Conservation (phyloP, 495 filamentous ascomycete species). For the Penicillium diatomitis region DNA sequence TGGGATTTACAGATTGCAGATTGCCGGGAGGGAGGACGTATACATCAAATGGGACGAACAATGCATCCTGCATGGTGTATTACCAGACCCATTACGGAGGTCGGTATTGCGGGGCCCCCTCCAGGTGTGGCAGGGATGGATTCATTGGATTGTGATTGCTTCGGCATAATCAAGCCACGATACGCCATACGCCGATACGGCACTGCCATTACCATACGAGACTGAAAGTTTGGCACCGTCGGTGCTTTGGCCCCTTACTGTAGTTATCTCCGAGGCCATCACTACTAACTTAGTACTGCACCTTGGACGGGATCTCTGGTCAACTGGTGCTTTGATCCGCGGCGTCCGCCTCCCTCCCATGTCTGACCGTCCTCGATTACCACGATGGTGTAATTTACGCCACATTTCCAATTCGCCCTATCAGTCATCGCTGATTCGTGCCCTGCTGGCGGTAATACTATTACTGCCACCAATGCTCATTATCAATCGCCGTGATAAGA, state of each 20-base stretch:
- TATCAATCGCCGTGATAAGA: constrained; percentile 26
- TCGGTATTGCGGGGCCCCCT: no score
- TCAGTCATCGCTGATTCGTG: no score
- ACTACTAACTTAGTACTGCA: no score
- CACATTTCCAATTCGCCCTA: no score
- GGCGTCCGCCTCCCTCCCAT: not conserved
- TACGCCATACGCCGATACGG: constrained; percentile 1
- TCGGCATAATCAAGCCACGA: not conserved
- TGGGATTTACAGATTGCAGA: not conserved
- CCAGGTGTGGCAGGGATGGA: no score
- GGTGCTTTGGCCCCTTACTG: no score
- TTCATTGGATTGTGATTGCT: not conserved
- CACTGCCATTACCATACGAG: not conserved
- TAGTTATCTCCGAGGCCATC: no score
- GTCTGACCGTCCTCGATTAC: not conserved
- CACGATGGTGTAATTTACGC: not conserved
- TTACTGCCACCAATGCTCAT: constrained; percentile 15
- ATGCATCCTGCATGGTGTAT: no score
- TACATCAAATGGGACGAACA: not conserved
- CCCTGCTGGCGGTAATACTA: not conserved
- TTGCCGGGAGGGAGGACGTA: not conserved
- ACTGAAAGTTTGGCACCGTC: not conserved
- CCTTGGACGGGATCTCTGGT: no score
- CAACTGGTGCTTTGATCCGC: not conserved
- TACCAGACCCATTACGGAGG: no score